Conservation (phyloP, 805 yeast species). For the Nakazawaea laoshanensis region DNA sequence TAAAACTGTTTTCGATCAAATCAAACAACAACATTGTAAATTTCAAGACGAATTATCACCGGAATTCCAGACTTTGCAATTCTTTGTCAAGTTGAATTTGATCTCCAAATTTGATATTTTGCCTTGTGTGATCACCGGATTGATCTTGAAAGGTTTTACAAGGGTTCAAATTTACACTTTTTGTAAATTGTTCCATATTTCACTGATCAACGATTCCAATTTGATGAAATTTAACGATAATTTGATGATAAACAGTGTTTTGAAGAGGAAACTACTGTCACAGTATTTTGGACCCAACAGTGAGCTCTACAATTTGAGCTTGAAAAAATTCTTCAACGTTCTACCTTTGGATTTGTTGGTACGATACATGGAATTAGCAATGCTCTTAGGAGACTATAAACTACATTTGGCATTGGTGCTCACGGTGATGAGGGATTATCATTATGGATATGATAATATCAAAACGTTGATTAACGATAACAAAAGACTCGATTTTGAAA, state of each 20-base stretch:
- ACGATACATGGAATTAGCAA: slow-evolving; percentile 17
- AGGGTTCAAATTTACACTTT: slow-evolving; percentile 1
- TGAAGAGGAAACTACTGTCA: slow-evolving; percentile 5
- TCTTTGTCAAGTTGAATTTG: slow-evolving; percentile 3
- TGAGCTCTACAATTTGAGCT: slow-evolving; percentile 4
- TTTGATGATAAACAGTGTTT: too few species aligned
- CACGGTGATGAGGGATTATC: slow-evolving; percentile 36
- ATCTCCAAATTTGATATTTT: slow-evolving; percentile 4
- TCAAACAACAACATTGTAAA: background rate
- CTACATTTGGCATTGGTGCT: slow-evolving; percentile 28
- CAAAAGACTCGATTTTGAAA: slow-evolving; percentile 14
- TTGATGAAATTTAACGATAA: background rate
- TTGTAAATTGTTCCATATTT: slow-evolving; percentile 1
- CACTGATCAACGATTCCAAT: background rate
- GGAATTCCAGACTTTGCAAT: slow-evolving; percentile 3
- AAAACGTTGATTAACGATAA: slow-evolving; percentile 12
- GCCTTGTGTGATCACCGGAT: slow-evolving; percentile 3
- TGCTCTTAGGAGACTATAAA: slow-evolving; percentile 26
- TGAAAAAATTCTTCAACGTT: background rate
- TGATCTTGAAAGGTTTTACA: slow-evolving; percentile 2
- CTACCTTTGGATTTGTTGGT: slow-evolving; percentile 10
- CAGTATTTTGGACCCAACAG: background rate
- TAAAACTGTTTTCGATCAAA: background rate
- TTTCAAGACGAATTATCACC: slow-evolving; percentile 6
- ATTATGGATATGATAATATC: slow-evolving; percentile 37